Base-by-base conservation (phyloP, 2,329 filamentous ascomycete genomes). In the Trichoderma citrinoviride region DNA sequence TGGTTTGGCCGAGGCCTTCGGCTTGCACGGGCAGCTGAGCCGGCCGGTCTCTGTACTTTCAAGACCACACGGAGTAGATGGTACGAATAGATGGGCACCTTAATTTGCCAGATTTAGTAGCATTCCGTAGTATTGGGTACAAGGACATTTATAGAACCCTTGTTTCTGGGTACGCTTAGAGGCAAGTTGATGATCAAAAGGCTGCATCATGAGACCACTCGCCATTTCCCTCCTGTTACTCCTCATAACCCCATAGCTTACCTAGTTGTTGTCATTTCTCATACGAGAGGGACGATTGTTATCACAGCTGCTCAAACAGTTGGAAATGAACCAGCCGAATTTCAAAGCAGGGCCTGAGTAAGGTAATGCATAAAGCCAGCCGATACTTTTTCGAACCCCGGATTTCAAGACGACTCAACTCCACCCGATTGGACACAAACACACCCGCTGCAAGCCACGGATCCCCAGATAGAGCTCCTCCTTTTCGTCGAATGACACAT, bases 1-100 rank as follows among this genome's bases (percentile, higher is more conserved):
- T 61, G 46, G 27, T 55, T 56, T 56, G 61, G 33, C 61, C 61
- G 61, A 63, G 61, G 61, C 52, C 41, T 17, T 63, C 61, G 61
- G 61, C 61, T 63, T 19, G 8, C 29, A 55, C 50, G 61, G 61
- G 50, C 50, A 47, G 25, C 57, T 44, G 57, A 53, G 57, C 57
- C 57, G 57, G 41, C 54, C 29, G 17, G 23, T 40, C 44, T 21
- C 21, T 47, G 44, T 47, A 47, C 33, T 37, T 37, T 37, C 8
- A 2, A 5, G 5, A 19, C 8, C 17, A 21, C 14, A 52, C 49
- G 10, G 43, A 47, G 49, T 52, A 52, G 52, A 49, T 8, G 43
- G 43, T 58, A 49, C 55, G 33, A 40, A 3, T 6, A 25, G 25
- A 15, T 8, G 2, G 19, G 43, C 43, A 23, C 7, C 7, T 12